A percentile compares a stretch with the other conserved stretches of the same genome.
Evolutionary conservation across 768 basidiomycete genomes (phyloP).

Genomic region (Lactarius akahatsu): DNA sequence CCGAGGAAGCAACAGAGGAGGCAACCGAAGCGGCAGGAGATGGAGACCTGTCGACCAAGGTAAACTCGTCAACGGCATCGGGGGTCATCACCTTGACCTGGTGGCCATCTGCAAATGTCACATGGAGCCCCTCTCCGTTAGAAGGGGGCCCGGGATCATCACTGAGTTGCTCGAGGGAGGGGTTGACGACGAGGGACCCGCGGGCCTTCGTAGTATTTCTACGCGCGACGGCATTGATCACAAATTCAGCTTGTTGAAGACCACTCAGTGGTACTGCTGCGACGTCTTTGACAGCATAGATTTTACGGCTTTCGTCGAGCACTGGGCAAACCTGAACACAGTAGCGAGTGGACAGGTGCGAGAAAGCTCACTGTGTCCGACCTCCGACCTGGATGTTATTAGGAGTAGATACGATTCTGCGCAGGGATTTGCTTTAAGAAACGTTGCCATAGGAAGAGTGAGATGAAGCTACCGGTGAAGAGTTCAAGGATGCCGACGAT

Average conservation of each 20-base stretch:
- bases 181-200: constrained; percentile 44
- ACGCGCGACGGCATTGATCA: constrained; percentile 52
- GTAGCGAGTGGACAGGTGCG: background rate
- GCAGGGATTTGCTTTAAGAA: constrained; percentile 16
- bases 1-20: constrained; percentile 53
- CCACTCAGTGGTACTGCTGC: constrained; percentile 70
- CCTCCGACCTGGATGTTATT: constrained; percentile 57
- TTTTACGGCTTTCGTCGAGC: constrained; percentile 56
- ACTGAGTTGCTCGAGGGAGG: constrained; percentile 2
- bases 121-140: constrained; percentile 36
- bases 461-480: constrained; percentile 56
- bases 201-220: constrained; percentile 47
- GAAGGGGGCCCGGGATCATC: constrained; percentile 17
- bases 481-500: constrained; percentile 73
- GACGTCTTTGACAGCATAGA: constrained; percentile 70
- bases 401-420: constrained; percentile 76
- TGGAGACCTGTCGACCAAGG: constrained; percentile 26
- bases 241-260: constrained; percentile 52
- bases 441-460: constrained; percentile 9
- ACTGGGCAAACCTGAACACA: constrained; percentile 43
- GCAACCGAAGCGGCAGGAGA: constrained; percentile 36
- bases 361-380: constrained; percentile 61
- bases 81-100: constrained; percentile 49
- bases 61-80: constrained; percentile 29
- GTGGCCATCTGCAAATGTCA: constrained; percentile 53